Percentiles rank a stretch among this genome's conserved stretches.
These are phyloP conservation scores for Rhizophora apiculata DNA, from an alignment of 345 rosid genomes.

Conservation along the genomic window DNA sequence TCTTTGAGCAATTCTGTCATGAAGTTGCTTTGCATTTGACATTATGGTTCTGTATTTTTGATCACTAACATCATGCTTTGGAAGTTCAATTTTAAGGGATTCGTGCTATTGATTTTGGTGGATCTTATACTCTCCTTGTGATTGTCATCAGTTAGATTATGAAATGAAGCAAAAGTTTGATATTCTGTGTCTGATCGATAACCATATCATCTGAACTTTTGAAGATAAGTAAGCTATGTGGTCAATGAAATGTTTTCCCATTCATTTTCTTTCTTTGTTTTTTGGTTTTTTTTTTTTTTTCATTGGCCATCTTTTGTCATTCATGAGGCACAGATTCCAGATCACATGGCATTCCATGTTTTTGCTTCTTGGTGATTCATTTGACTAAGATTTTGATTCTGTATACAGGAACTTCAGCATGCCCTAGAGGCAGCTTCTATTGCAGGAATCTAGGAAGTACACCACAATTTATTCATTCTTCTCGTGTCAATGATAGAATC, in stretches of 20 bases:
- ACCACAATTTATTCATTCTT: slow-evolving; percentile 53
- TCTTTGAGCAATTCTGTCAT: not conserved
- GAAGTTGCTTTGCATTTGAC: not conserved
- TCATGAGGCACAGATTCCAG: not conserved
- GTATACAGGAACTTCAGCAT: slow-evolving; percentile 71
- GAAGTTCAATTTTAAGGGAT: no score
- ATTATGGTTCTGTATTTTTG: not conserved
- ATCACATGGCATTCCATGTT: not conserved
- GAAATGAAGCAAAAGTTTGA: not conserved
- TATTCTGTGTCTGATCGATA: not conserved
- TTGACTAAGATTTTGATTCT: slow-evolving; percentile 14
- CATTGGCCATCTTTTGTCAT: not conserved
- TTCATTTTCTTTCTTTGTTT: not conserved
- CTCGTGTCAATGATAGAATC: slow-evolving; percentile 52
- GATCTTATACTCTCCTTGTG: no score
- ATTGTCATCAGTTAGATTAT: no score
- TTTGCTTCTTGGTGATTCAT: slow-evolving; percentile 2
- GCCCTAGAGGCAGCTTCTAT: slow-evolving; percentile 61
- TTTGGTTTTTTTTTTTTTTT: no score
- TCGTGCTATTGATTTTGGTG: no score
- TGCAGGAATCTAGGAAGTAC: slow-evolving; percentile 58
- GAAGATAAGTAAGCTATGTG: not conserved
- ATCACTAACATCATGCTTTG: not conserved
- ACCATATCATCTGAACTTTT: not conserved
- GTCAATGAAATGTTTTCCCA: not conserved